A percentile compares a stretch with the other conserved stretches of the same genome.
Conservation (phyloP, 2,329 filamentous ascomycete genomes). For the Alternaria sp. region DNA sequence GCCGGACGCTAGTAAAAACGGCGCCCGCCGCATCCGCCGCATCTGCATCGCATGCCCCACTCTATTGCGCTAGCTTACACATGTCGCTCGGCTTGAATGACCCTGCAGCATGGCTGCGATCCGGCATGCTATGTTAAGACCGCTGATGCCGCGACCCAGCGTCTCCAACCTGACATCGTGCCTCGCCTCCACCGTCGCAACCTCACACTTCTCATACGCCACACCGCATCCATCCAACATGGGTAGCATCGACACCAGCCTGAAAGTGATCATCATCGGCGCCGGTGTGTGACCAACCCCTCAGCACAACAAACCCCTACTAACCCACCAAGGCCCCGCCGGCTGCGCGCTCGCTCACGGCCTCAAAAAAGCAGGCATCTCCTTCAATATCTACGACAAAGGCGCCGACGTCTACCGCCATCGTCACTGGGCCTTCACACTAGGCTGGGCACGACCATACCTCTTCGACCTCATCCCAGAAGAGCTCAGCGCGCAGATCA, state of each 20-base stretch:
- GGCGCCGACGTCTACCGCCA: conserved; percentile 35
- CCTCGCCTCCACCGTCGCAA: not conserved
- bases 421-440: conserved; percentile 48
- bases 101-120: not conserved
- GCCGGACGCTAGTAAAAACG: conserved; percentile 5
- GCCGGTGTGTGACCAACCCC: conserved; percentile 18
- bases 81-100: not conserved
- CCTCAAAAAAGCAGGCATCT: conserved; percentile 46
- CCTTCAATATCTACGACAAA: conserved; percentile 36
- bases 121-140: not conserved
- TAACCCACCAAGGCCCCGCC: conserved; percentile 44
- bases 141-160: not conserved
- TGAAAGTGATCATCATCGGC: conserved; percentile 35
- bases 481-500: conserved; percentile 32
- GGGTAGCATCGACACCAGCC: not conserved
- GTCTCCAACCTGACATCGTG: not conserved
- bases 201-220: not conserved
- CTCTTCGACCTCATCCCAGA: conserved; percentile 40
- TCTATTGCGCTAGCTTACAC: not conserved
- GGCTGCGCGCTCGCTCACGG: conserved; percentile 53
- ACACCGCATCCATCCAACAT: not conserved
- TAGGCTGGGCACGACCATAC: conserved; percentile 44
- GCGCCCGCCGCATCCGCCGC: conserved; percentile 14
- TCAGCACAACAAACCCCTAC: not conserved
- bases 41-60: not conserved